Conservation (phyloP, 768 basidiomycete genomes). For the Daedaleopsis sinensis region DNA sequence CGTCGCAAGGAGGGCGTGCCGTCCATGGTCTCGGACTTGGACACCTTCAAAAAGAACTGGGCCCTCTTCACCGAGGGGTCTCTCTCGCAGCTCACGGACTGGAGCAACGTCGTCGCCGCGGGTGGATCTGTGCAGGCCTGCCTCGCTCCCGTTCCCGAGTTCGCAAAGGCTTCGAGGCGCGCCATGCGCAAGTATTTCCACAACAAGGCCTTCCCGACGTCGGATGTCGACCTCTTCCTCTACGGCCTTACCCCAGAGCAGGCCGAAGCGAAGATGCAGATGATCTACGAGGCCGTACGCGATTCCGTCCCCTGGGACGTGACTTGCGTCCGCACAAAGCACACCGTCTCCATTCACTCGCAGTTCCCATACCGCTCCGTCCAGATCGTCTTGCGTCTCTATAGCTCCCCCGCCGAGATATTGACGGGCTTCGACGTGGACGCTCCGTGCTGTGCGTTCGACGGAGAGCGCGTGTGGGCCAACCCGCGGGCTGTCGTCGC, state of each 20-base stretch:
- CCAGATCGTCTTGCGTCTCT: conserved; percentile 67
- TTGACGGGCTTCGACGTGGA: conserved; percentile 72
- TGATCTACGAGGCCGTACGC: conserved; percentile 64
- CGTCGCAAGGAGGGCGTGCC: conserved; percentile 54
- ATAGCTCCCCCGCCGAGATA: conserved; percentile 64
- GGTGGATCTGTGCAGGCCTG: conserved; percentile 65
- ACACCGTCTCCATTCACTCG: conserved; percentile 68
- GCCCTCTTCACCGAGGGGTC: conserved; percentile 63
- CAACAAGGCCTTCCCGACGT: conserved; percentile 54
- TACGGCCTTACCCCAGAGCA: conserved; percentile 60
- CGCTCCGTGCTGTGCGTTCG: conserved; percentile 60
- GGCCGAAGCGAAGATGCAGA: conserved; percentile 62
- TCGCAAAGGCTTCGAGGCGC: conserved; percentile 53
- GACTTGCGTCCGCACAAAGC: conserved; percentile 66
- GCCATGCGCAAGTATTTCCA: conserved; percentile 63
- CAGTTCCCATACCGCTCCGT: conserved; percentile 65
- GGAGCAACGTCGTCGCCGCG: conserved; percentile 66
- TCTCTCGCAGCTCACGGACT: conserved; percentile 58
- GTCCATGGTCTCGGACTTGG: conserved; percentile 50
- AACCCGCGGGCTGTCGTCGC: conserved; percentile 62
- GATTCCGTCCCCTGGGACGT: conserved; percentile 72
- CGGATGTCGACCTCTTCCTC: conserved; percentile 66
- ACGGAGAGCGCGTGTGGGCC: conserved; percentile 58
- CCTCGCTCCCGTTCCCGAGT: conserved; percentile 51
- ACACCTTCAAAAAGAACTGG: conserved; percentile 69